Evolutionary conservation across 768 basidiomycete genomes (phyloP).

Genomic region (Agrocybe pediades): DNA sequence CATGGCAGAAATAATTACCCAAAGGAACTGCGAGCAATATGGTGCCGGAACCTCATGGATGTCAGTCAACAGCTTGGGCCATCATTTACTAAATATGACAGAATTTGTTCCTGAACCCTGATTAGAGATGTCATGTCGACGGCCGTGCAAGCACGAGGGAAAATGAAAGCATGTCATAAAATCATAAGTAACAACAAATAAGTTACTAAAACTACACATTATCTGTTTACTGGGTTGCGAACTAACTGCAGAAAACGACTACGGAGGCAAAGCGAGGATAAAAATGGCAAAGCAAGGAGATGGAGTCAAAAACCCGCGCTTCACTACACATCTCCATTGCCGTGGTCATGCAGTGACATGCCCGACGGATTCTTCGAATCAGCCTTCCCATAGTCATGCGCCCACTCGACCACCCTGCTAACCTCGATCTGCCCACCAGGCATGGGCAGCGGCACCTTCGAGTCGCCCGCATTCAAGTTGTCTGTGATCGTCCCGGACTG

Average conservation of each 20-base stretch:
- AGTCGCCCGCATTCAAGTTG: not conserved
- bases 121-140: too few species aligned
- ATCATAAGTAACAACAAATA: not conserved
- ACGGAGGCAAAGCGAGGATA: too few species aligned
- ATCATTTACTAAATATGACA: too few species aligned
- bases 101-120: too few species aligned
- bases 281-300: too few species aligned
- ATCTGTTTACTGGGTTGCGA: not conserved
- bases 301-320: too few species aligned
- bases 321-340: conserved; percentile 1
- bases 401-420: conserved; percentile 6
- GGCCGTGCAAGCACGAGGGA: too few species aligned
- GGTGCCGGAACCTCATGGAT: too few species aligned
- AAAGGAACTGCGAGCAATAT: too few species aligned
- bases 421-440: not conserved
- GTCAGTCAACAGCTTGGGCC: too few species aligned
- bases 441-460: not conserved
- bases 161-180: too few species aligned
- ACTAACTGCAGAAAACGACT: not conserved
- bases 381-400: not conserved
- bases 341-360: not conserved
- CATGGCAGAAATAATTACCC: too few species aligned
- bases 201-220: not conserved
- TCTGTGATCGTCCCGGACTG: not conserved
- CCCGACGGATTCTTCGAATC: not conserved